Evolutionary conservation across 2,329 filamentous ascomycete genomes (phyloP), one percentile per base, ranked within the genome.

Genomic region (Teratosphaeria destructans): DNA sequence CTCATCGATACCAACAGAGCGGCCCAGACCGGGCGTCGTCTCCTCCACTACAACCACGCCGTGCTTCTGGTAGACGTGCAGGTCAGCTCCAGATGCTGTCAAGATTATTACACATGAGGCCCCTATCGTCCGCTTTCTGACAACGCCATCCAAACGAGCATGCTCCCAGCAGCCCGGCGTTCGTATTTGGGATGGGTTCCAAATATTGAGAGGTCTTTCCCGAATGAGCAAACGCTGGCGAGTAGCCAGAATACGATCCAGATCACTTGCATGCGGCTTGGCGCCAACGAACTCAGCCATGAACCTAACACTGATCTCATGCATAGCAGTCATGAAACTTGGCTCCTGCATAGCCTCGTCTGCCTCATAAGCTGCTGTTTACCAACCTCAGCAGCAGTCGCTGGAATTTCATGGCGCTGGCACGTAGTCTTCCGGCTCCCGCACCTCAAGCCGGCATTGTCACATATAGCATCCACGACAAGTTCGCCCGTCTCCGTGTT

Each of bases 121-220:
- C 72, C 26, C 68, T 67, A 37, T 67, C 59, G 60, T 78, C 76
- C 23, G 75, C 76, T 47, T 71, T 69, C 7, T 71, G 62, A 14
- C 73, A 53, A 3, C 73, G 75, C 70, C 71, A 73, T 19, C 72
- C 61, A 32, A 23, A 78, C 55, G 23, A 78, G 60, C 60, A 77
- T 63, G 10, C 55, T 68, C 3, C 67, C 76, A 5, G 75, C 76
- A 1, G 76, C 76, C 12, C 72, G 70, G 0, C 71, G 63, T 34
- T 74, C 73, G n/a, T 77, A 69, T 2, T 71, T 64, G 0, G 75
- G 75, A 60, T 73, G 69, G 26, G 74, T 77, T 10, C 64, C 61
- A 26, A 73, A 62, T 27, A 70, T 63, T 12, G 57, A 37, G 8
- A 70, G 64, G 29, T 66, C 68, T 68, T 56, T n/a, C 3, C 23